phyloP scores from a whole-genome alignment of 371 early-diverging fungal species.

The Syncephalastrum contaminatum region DNA sequence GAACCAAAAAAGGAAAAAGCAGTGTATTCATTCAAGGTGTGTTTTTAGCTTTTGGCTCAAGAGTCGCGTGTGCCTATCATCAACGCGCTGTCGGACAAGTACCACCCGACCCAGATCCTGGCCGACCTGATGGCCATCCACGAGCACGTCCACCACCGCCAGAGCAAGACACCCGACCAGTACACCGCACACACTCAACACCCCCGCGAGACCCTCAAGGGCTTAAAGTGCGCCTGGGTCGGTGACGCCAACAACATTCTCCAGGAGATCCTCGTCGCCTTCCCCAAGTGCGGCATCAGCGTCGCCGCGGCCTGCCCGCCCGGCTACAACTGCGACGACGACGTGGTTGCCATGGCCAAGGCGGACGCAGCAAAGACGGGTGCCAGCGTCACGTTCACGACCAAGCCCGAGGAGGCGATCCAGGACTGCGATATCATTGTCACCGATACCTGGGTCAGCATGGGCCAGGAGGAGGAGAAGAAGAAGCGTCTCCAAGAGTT shows the following conservation, averaged over 20 bases:
- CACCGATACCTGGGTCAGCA: constrained; percentile 97
- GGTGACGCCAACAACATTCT: constrained; percentile 97
- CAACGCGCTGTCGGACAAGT: constrained; percentile 91
- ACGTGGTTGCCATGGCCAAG: constrained; percentile 63
- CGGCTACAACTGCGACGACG: constrained; percentile 72
- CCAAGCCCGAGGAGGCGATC: constrained; percentile 77
- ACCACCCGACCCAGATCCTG: constrained; percentile 94
- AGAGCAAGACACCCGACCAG: constrained; percentile 22
- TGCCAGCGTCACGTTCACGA: constrained; percentile 58
- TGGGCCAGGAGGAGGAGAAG: constrained; percentile 96
- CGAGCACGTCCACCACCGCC: constrained; percentile 56
- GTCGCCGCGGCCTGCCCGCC: constrained; percentile 84
- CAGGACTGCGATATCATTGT: constrained; percentile 84
- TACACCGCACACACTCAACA: constrained; percentile 52
- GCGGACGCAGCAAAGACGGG: constrained; percentile 49
- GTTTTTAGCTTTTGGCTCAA: constrained; percentile 66
- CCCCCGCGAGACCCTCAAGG: constrained; percentile 57
- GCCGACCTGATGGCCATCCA: constrained; percentile 95
- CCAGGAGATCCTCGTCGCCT: constrained; percentile 82
- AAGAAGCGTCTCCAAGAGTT: constrained; percentile 78
- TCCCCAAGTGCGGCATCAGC: constrained; percentile 86
- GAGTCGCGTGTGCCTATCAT: constrained; percentile 91
- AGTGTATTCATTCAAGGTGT: no score
- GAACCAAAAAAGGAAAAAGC: not conserved
- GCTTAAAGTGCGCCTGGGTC: constrained; percentile 88